Evolutionary conservation across 192 early-diverging fungal genomes (phyloP).

Genomic region (Coemansia nantahalensis): DNA sequence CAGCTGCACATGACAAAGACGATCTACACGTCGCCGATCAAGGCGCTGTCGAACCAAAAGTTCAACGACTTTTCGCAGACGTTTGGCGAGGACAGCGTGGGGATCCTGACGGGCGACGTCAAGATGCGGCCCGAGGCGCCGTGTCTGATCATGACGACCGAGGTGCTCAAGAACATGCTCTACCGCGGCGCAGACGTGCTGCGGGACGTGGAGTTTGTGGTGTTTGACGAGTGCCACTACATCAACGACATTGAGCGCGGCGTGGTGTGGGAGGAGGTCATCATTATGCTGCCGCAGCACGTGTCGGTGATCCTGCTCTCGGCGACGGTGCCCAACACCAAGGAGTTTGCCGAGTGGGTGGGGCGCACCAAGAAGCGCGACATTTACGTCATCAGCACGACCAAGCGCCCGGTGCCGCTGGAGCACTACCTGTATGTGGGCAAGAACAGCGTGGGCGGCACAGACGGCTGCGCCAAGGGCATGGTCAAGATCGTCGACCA

Average conservation of each 20-base stretch:
- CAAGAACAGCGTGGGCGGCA: background rate
- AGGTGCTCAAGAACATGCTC: conserved; percentile 96
- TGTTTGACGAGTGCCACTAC: conserved; percentile 99
- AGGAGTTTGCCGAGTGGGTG: conserved; percentile 99
- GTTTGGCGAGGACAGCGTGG: conserved; percentile 86
- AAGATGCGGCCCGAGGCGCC: conserved; percentile 96
- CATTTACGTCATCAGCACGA: conserved; percentile 96
- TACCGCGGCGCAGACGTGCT: conserved; percentile 96
- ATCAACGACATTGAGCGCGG: conserved; percentile 93
- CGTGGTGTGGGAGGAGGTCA: conserved; percentile 99
- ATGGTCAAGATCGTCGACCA: conserved; percentile 88
- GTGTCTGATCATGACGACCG: conserved; percentile 98
- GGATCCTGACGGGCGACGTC: conserved; percentile 96
- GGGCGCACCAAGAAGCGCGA: conserved; percentile 96
- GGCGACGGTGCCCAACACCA: conserved; percentile 96
- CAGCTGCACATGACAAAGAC: conserved; percentile 92
- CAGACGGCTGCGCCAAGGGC: conserved; percentile 47
- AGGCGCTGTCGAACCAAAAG: conserved; percentile 98
- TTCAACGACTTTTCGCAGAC: conserved; percentile 89
- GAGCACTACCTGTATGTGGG: conserved; percentile 89
- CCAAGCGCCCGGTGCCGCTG: conserved; percentile 89
- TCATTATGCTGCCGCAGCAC: conserved; percentile 97
- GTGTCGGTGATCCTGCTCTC: conserved; percentile 93
- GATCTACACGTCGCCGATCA: conserved; percentile 99
- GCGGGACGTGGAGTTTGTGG: conserved; percentile 98